Percentiles rank a stretch among this genome's conserved stretches.
Evolutionary conservation across 352 stramenopile genomes (phyloP).

Genomic region (Phytophthora fragariae): DNA sequence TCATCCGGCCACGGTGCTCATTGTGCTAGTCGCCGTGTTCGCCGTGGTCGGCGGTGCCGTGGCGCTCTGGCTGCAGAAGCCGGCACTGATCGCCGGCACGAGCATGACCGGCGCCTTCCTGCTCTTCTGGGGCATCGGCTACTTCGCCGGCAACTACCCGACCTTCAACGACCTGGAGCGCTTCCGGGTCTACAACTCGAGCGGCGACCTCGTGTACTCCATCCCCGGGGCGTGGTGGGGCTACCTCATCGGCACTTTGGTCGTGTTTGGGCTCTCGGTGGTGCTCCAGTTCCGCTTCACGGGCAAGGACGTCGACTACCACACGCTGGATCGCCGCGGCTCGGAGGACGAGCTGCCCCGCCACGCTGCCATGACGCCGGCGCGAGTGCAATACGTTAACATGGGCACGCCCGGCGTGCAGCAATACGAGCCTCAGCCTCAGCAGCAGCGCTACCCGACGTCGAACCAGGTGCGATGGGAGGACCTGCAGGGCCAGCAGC

Average conservation of each 20-base stretch:
- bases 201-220: conserved; percentile 42
- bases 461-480: conserved; percentile 42
- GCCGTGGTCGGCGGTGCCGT: conserved; percentile 52
- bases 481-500: conserved; percentile 26
- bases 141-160: conserved; percentile 69
- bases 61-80: conserved; percentile 66
- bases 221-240: conserved; percentile 68
- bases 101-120: conserved; percentile 56
- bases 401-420: conserved; percentile 27
- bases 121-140: conserved; percentile 65
- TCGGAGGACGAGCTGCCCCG: conserved; percentile 25
- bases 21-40: conserved; percentile 55
- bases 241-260: conserved; percentile 62
- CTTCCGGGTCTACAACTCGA: conserved; percentile 42
- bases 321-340: conserved; percentile 33
- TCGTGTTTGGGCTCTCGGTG: conserved; percentile 56
- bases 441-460: conserved; percentile 33
- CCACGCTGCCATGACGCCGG: conserved; percentile 23
- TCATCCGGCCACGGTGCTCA: conserved; percentile 59
- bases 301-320: conserved; percentile 47
- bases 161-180: conserved; percentile 56
- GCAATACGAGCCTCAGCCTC: not conserved
- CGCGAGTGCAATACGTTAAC: conserved; percentile 33
- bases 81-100: conserved; percentile 54
- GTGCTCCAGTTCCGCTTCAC: conserved; percentile 61